A percentile compares a stretch with the other conserved stretches of the same genome.
These are phyloP conservation scores for Penicillium polonicum DNA, from an alignment of 2,329 filamentous ascomycete genomes.

Conservation along the genomic window DNA sequence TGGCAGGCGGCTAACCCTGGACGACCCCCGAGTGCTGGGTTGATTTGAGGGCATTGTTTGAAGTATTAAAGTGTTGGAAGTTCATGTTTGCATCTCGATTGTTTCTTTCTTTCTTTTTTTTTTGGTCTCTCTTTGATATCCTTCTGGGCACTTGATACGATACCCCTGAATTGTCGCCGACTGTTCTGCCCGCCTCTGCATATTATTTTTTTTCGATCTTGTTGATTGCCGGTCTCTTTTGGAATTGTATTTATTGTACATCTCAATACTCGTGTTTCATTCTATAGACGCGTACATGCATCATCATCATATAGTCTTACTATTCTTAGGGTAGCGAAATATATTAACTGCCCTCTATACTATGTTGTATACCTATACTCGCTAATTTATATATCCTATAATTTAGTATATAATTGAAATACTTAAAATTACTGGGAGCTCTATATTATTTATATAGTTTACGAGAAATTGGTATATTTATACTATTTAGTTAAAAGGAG, in stretches of 20 bases:
- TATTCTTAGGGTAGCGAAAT: no score
- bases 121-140: slow-evolving; percentile 23
- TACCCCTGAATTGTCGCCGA: slow-evolving; percentile 27
- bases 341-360: no score
- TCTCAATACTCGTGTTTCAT: not conserved
- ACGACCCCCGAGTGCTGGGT: slow-evolving; percentile 24
- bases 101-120: slow-evolving; percentile 13
- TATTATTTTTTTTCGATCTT: slow-evolving; percentile 15
- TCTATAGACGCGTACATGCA: slow-evolving; percentile 11
- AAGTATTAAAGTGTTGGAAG: not conserved
- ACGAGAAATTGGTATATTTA: no score
- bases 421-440: no score
- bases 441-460: no score
- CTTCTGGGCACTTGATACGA: slow-evolving; percentile 29
- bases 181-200: slow-evolving; percentile 20
- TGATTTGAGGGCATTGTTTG: slow-evolving; percentile 19
- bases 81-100: slow-evolving; percentile 14
- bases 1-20: slow-evolving; percentile 50
- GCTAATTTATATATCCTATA: no score
- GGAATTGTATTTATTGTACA: slow-evolving; percentile 17
- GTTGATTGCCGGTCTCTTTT: slow-evolving; percentile 13
- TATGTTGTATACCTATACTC: no score
- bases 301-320: not conserved
- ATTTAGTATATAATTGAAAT: no score
- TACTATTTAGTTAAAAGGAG: no score